These are phyloP conservation scores for Quercus suber DNA, from an alignment of 306 rosid species.

Conservation along the genomic window DNA sequence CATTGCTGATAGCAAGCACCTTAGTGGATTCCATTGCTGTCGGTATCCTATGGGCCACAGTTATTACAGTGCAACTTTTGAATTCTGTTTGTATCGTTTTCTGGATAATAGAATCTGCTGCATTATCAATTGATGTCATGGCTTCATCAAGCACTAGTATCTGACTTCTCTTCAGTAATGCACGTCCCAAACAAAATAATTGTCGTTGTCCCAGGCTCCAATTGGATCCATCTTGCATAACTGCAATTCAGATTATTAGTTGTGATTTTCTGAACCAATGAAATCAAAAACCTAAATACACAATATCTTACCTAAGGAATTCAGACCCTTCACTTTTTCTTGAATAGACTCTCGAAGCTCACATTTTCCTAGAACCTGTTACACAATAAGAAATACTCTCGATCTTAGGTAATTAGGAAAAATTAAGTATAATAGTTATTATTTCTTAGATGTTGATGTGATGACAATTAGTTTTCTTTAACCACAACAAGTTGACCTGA, in stretches of 20 bases:
- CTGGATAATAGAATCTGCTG: neutral
- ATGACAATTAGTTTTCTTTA: no score
- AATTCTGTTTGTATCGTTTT: no score
- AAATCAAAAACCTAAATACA: neutral
- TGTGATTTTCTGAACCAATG: neutral
- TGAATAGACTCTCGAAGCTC: no score
- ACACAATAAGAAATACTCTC: no score
- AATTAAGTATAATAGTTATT: no score
- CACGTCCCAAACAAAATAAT: neutral
- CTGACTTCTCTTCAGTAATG: neutral
- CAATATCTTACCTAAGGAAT: no score
- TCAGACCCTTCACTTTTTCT: no score
- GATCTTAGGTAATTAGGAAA: no score
- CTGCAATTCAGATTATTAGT: neutral
- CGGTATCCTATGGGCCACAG: constrained; percentile 32
- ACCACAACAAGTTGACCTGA: no score
- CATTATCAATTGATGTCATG: neutral
- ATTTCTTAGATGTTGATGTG: no score
- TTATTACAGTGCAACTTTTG: constrained; percentile 25
- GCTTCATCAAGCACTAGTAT: neutral
- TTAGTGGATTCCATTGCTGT: constrained; percentile 32
- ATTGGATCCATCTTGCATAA: neutral
- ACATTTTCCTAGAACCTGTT: no score
- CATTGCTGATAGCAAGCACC: constrained; percentile 27
- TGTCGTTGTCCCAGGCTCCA: neutral